Evolutionary conservation across 805 yeast species (phyloP).

Genomic region (Teunomyces funiuensis): DNA sequence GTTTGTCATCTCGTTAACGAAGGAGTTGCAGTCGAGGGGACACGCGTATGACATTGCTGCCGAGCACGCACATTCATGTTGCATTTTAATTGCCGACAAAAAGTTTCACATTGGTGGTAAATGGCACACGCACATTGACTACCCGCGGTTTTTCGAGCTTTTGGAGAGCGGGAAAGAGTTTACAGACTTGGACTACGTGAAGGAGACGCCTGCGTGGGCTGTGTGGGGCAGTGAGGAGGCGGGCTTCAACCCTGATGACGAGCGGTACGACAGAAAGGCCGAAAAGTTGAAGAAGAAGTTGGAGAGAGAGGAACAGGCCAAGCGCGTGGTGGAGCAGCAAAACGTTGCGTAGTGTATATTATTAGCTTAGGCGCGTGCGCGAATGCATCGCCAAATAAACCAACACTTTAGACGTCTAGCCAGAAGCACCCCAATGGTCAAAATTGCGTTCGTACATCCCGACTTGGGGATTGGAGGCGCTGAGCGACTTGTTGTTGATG

Average conservation of each 20-base stretch:
- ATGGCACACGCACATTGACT: conserved; percentile 91
- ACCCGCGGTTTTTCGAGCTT: conserved; percentile 69
- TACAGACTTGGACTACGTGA: conserved; percentile 75
- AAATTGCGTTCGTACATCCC: conserved; percentile 88
- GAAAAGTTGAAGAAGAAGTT: conserved; percentile 51
- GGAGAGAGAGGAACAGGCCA: conserved; percentile 34
- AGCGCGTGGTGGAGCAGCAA: conserved; percentile 12
- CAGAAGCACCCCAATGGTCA: conserved; percentile 19
- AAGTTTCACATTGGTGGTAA: conserved; percentile 66
- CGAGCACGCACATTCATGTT: conserved; percentile 94
- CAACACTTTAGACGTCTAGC: background rate
- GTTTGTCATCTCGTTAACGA: conserved; percentile 65
- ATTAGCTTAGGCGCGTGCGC: background rate
- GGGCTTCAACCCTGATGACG: conserved; percentile 88
- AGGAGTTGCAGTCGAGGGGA: conserved; percentile 64
- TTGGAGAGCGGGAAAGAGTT: conserved; percentile 65
- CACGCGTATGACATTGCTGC: conserved; percentile 82
- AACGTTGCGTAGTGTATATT: background rate
- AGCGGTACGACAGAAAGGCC: conserved; percentile 62
- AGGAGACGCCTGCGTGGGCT: conserved; percentile 89
- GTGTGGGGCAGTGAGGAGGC: conserved; percentile 81
- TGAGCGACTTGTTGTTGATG: conserved; percentile 93
- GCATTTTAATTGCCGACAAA: conserved; percentile 77
- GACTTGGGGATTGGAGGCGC: conserved; percentile 98
- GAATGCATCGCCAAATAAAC: background rate